Base-by-base conservation (phyloP, 352 stramenopile species). In the Pythium aristosporum region DNA sequence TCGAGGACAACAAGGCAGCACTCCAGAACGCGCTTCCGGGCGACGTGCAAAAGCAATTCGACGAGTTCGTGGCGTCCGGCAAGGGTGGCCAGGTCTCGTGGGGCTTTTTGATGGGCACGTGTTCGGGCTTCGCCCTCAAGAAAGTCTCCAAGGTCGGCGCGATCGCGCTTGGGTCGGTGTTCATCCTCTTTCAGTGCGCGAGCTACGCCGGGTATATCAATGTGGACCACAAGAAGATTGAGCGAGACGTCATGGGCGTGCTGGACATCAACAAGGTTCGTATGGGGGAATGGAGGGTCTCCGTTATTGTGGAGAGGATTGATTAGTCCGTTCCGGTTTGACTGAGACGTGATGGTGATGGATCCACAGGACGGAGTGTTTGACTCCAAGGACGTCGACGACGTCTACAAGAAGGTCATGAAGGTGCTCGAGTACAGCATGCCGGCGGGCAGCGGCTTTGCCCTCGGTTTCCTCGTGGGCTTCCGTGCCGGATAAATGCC, bases 201-300 rank as follows among this genome's bases (percentile, higher is more conserved):
- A 96, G 79, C 41, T 97, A 95, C 69, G 82, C 76, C 32, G 94
- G 91, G 30, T 98, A 98, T 65, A 82, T 98, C 50, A 67, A 92
- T 57, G 83, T 98, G 20, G 81, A 98, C 74, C 97, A 96, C 81
- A 82, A 89, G 54, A 96, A 98, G 67, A 68, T 98, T 48, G 75
- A 92, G 67, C 73, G 85, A 7, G 85, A 96, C 61, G 49, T 92
- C 30, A 80, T 77, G 61, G 74, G 67, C 25, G 79, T 85, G 46
- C 71, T 96, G 28, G 86, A 97, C 48, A 75, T 91, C 34, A 90
- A 93, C 67, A 80, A 94, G 78, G 85, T 93, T 58, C 21, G 44
- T n/a, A 21, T 46, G 1, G 43, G 13, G 5, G 5, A 7, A 25
- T 25, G 18, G 43, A 30, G 5, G 43, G 18, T 12, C 6, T 16